Conservation (phyloP, 139 green algal species). For the Picocystis salinarum region DNA sequence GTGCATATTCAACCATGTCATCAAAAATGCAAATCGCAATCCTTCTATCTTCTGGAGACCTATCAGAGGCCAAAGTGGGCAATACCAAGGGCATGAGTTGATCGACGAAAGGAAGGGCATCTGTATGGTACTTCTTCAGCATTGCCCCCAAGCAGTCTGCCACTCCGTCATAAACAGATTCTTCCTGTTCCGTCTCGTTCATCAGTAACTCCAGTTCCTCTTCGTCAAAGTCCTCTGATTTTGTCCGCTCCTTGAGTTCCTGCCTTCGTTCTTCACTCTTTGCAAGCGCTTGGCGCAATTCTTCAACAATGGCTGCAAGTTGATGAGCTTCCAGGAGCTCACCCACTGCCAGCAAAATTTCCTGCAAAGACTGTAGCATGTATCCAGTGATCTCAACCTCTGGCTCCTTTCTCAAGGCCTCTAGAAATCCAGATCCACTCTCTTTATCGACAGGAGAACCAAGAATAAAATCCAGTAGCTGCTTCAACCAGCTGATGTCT, state of each 20-base stretch:
- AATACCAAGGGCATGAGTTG: constrained; percentile 39
- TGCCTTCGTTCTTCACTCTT: constrained; percentile 26
- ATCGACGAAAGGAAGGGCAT: constrained; percentile 62
- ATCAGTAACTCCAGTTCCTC: constrained; percentile 80
- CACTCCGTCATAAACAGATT: constrained; percentile 59
- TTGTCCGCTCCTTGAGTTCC: constrained; percentile 21
- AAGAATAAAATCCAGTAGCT: constrained; percentile 46
- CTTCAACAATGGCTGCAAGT: constrained; percentile 30
- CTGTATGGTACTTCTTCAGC: constrained; percentile 53
- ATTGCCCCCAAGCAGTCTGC: constrained; percentile 34
- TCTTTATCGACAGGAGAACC: constrained; percentile 28
- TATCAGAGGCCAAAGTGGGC: constrained; percentile 1
- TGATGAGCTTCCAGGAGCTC: constrained; percentile 19
- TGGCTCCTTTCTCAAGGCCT: constrained; percentile 14
- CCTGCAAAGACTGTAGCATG: constrained; percentile 10
- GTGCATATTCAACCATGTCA: constrained; percentile 71
- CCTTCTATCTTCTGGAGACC: constrained; percentile 44
- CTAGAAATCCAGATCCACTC: constrained; percentile 7
- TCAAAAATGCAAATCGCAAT: constrained; percentile 85
- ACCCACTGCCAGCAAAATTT: constrained; percentile 5
- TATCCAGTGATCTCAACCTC: constrained; percentile 17
- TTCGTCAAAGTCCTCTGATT: constrained; percentile 80
- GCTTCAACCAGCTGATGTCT: constrained; percentile 27
- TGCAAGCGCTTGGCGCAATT: constrained; percentile 39
- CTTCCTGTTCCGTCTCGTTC: constrained; percentile 77